Conservation (phyloP, 345 rosid species). For the Orychophragmus violaceus region DNA sequence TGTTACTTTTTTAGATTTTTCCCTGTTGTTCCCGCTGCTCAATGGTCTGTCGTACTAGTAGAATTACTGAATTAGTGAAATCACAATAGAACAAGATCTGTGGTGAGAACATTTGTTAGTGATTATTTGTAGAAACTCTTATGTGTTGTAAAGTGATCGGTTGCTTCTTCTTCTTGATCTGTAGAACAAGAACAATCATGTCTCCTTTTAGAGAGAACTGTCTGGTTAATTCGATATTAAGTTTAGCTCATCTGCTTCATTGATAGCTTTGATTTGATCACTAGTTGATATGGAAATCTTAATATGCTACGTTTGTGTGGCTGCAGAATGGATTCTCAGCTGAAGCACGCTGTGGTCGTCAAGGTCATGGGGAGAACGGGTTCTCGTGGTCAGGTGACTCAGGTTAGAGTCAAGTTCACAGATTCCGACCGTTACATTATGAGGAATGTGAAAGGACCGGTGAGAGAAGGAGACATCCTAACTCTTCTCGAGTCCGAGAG, state of each 20-base stretch:
- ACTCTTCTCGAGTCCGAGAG: conserved; percentile 83
- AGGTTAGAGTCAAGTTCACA: conserved; percentile 36
- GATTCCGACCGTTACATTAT: conserved; percentile 45
- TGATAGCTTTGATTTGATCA: not conserved
- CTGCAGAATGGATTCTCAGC: conserved; percentile 66
- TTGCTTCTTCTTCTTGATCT: no score
- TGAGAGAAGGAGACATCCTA: conserved; percentile 76
- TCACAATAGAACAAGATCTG: not conserved
- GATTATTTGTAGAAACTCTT: not conserved
- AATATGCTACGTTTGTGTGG: not conserved
- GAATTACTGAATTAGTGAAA: not conserved
- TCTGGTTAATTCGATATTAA: not conserved
- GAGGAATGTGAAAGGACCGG: conserved; percentile 89
- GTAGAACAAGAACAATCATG: not conserved
- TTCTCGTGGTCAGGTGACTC: conserved; percentile 37
- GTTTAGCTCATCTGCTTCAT: not conserved
- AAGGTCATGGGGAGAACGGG: conserved; percentile 61
- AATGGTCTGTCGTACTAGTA: not conserved
- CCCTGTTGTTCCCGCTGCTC: not conserved
- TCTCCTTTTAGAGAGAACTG: not conserved
- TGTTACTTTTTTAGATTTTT: not conserved
- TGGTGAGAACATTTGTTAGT: not conserved
- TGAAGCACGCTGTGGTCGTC: conserved; percentile 77
- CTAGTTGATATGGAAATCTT: not conserved
- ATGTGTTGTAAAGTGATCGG: no score